Evolutionary conservation across 257 asterid species (phyloP), one percentile per base, ranked within the genome.

Genomic region (Linaria vulgaris): DNA sequence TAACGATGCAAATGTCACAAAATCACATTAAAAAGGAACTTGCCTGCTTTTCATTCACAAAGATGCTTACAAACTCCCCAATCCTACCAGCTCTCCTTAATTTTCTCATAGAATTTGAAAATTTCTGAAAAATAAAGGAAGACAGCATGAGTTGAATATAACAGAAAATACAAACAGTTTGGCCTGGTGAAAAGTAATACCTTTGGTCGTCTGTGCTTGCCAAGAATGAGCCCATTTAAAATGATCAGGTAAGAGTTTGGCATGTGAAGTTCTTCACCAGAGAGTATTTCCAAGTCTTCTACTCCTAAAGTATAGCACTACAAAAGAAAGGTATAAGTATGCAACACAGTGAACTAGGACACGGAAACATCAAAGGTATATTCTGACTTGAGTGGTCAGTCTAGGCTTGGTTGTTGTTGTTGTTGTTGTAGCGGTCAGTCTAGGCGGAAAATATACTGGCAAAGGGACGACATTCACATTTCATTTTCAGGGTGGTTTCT

Each of bases 31-130:
- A 43, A 60, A 45, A 69, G 44, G 56, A 55, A 43, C 74, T 75
- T 68, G 85, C 98, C 91, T 92, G 99, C 57, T 87, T 83, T 61
- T 92, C 95, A 25, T 92, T 92, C 77, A 82, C 87, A 23, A 85
- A 92, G 62, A 92, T 87, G 91, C 99, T 92, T 58, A 92, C 81
- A 49, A 92, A 92, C 86, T 89, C 96, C 54, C 96, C 96, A 68
- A 92, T 66, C 82, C 76, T 80, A 74, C 95, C 96, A 72, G 91
- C 83, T 77, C 99, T 86, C 46, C 97, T 85, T 66, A 92, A 78
- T 69, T 81, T 87, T 69, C 99, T 89, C 96, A 92, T 80, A 39
- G 72, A 69, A 66, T 56, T 69, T 61, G 96, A 88, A 72, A 89
- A 92, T 58, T 62, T 76, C 98, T 92, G 79, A 37, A 54, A 47